Evolutionary conservation across 495 filamentous ascomycete species (phyloP), one percentile per base, ranked within the genome.

Genomic region (Hamigera avellanea): DNA sequence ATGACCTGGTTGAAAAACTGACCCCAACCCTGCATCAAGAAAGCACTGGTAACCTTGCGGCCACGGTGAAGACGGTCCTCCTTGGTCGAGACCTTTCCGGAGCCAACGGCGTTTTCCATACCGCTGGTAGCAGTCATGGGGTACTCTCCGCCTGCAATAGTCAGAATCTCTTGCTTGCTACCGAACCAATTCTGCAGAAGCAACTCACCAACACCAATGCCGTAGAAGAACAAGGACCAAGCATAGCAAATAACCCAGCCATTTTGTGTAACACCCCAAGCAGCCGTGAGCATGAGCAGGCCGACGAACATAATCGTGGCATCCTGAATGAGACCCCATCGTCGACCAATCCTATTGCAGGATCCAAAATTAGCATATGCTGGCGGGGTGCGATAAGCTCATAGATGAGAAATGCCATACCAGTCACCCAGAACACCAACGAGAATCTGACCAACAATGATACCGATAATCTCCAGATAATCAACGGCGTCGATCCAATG

Each of bases 1-100:
- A 91, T 55, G 39, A 75, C 76, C 57, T 93, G 86, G 73, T 95
- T 95, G 62, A 81, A 67, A 51, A 93, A 81, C 55, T 95, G 86
- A 49, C 87, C 87, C 87, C 86, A 95, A 32, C 86, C 87, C 55
- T 95, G 87, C 87, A 95, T 95, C 63, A 95, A 62, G 66, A 95
- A 95, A 21, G 87, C 86, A 56, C 76, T 81, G 34, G 85, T 91
- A 50, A 93, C 86, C 59, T 89, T 89, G 52, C 87, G 80, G 32
- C 87, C 87, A 56, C 87, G 84, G 68, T 95, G 87, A 30, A 93
- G 72, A 58, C 87, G 83, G 54, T 95, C 87, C 14, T 91, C 83
- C 42, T 76, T 78, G 40, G 86, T 89, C 7, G 86, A 95, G 25
- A 95, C 61, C 50, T 80, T 83, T 27, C 87, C 87, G 25, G 85